Evolutionary conservation across 306 rosid species (phyloP).

Genomic region (Dalbergia oliveri): DNA sequence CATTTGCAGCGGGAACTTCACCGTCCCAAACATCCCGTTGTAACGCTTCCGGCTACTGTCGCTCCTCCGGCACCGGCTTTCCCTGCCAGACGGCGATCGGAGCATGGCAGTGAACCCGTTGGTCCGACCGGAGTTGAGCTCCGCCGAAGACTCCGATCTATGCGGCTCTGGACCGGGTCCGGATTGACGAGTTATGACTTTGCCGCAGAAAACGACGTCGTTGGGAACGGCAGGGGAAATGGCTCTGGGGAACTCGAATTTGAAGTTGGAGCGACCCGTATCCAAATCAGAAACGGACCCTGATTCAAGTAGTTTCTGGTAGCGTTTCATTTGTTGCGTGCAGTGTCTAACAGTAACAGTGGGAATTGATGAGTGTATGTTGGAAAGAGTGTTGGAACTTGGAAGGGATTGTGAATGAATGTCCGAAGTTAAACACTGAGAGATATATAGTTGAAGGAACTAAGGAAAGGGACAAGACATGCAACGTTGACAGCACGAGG

Average conservation of each 20-base stretch:
- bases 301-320: not conserved
- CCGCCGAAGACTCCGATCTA: not conserved
- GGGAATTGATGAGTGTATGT: too few species aligned
- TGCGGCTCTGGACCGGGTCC: not conserved
- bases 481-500: not conserved
- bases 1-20: constrained; percentile 57
- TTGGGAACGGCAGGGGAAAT: not conserved
- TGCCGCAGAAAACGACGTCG: constrained; percentile 53
- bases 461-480: not conserved
- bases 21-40: constrained; percentile 43
- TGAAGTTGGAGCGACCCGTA: constrained; percentile 37
- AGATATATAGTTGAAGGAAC: constrained; percentile 12
- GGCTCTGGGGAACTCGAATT: constrained; percentile 45
- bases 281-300: not conserved
- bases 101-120: not conserved
- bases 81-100: constrained; percentile 12
- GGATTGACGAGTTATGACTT: constrained; percentile 39
- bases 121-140: not conserved
- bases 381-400: not conserved
- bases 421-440: not conserved
- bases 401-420: not conserved
- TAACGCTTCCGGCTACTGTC: constrained; percentile 14
- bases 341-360: not conserved
- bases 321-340: not conserved
- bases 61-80: constrained; percentile 34